Percentiles rank a stretch among this genome's conserved stretches.
Conservation (phyloP, 139 green algal species). For the Ulvella scutata region DNA sequence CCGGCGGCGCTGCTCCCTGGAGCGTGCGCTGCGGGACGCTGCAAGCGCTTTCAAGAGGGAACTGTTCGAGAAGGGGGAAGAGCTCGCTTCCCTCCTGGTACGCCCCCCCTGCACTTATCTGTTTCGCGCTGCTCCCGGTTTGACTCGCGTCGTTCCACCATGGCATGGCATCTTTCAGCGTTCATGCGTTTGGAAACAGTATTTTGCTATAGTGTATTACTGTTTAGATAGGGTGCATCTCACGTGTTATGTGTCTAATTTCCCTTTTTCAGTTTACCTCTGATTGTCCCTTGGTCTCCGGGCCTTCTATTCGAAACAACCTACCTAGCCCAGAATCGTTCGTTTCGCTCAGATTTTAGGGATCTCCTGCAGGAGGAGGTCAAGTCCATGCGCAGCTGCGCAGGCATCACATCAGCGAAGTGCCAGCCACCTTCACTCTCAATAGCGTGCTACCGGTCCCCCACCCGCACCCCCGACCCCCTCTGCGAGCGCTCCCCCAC, state of each 20-base stretch:
- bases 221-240: no score
- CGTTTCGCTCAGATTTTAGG: no score
- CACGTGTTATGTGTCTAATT: background rate
- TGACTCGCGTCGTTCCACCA: background rate
- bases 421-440: no score
- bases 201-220: background rate
- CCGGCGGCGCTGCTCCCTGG: slow-evolving; percentile 20
- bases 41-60: slow-evolving; percentile 40
- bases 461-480: no score
- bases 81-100: slow-evolving; percentile 19
- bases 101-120: background rate
- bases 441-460: no score
- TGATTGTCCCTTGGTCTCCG: no score
- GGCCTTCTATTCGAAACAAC: no score
- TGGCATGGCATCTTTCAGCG: background rate
- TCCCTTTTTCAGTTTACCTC: background rate
- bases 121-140: background rate
- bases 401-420: no score
- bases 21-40: slow-evolving; percentile 31
- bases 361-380: no score
- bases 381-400: no score
- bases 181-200: background rate
- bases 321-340: no score
- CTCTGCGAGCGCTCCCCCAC: no score
- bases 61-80: slow-evolving; percentile 35